phyloP scores from a whole-genome alignment of 106 monocot genomes.

The Amphibolis antarctica region DNA sequence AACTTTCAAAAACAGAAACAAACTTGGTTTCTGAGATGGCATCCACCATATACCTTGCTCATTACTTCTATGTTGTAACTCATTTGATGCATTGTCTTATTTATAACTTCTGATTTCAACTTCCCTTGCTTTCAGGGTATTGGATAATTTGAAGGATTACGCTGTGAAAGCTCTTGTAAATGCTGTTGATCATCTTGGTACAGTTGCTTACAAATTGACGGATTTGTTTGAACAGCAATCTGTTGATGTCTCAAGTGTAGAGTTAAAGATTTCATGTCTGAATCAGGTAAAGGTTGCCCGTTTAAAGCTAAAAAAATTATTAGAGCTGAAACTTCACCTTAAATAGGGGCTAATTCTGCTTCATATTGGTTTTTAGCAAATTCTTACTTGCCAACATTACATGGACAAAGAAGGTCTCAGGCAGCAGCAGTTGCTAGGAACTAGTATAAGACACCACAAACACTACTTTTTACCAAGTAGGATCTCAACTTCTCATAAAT shows the following conservation, averaged over 20 bases:
- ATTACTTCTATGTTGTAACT: too few species aligned
- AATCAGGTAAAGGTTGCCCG: slow-evolving; percentile 50
- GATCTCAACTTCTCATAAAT: neutral
- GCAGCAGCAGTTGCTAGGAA: slow-evolving; percentile 43
- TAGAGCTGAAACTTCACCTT: neutral
- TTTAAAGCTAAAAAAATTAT: too few species aligned
- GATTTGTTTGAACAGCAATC: slow-evolving; percentile 82
- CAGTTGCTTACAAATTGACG: slow-evolving; percentile 95
- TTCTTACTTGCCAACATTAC: slow-evolving; percentile 64
- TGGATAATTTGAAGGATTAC: slow-evolving; percentile 92
- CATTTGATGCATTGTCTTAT: too few species aligned
- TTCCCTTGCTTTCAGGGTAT: slow-evolving; percentile 39
- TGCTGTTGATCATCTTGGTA: slow-evolving; percentile 95
- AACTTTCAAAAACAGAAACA: too few species aligned
- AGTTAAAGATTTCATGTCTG: slow-evolving; percentile 63
- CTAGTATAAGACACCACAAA: slow-evolving; percentile 66
- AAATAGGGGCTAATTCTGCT: neutral
- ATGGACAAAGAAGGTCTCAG: slow-evolving; percentile 59
- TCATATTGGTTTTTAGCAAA: slow-evolving; percentile 24
- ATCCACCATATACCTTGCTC: too few species aligned
- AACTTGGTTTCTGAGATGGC: too few species aligned
- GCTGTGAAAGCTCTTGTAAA: slow-evolving; percentile 89
- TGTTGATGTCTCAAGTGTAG: slow-evolving; percentile 53
- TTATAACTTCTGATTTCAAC: neutral
- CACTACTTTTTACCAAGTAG: slow-evolving; percentile 90